Conservation (phyloP, 257 asterid genomes). For the Solanum chmielewskii region DNA sequence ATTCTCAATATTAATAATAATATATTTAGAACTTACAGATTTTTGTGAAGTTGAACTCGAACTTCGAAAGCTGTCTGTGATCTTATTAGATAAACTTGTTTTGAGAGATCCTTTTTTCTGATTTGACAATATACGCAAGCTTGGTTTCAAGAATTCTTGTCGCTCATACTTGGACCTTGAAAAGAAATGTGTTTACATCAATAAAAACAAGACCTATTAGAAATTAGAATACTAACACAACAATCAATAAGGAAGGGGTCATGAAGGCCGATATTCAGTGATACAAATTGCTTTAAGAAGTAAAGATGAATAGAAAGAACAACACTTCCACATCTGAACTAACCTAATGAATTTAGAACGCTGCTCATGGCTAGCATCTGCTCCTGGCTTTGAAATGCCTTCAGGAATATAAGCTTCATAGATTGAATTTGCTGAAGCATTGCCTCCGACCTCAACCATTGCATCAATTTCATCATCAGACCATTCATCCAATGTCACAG, state of each 20-base stretch:
- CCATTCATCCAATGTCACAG: slow-evolving; percentile 98
- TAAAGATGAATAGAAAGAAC: not conserved
- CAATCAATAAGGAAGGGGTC: not conserved
- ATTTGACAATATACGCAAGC: slow-evolving; percentile 74
- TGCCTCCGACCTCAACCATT: slow-evolving; percentile 95
- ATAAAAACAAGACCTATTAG: not conserved
- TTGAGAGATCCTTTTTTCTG: slow-evolving; percentile 45
- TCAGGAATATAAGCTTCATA: slow-evolving; percentile 93
- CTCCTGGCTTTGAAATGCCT: slow-evolving; percentile 76
- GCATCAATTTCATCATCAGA: slow-evolving; percentile 81
- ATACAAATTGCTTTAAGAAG: not conserved
- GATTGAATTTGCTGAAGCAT: slow-evolving; percentile 89
- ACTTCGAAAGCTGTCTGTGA: slow-evolving; percentile 53
- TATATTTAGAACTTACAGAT: slow-evolving; percentile 33
- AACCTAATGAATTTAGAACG: slow-evolving; percentile 84
- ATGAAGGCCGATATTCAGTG: not conserved
- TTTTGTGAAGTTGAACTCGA: slow-evolving; percentile 42
- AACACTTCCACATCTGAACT: not conserved
- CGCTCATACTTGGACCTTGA: slow-evolving; percentile 83
- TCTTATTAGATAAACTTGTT: slow-evolving; percentile 61
- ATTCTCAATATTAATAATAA: not conserved
- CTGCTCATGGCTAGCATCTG: slow-evolving; percentile 63
- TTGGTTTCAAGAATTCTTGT: slow-evolving; percentile 88
- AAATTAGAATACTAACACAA: not conserved
- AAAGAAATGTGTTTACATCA: slow-evolving; percentile 3